Conservation (phyloP, 441 rosid species). For the Hypseocharis bilobata region DNA sequence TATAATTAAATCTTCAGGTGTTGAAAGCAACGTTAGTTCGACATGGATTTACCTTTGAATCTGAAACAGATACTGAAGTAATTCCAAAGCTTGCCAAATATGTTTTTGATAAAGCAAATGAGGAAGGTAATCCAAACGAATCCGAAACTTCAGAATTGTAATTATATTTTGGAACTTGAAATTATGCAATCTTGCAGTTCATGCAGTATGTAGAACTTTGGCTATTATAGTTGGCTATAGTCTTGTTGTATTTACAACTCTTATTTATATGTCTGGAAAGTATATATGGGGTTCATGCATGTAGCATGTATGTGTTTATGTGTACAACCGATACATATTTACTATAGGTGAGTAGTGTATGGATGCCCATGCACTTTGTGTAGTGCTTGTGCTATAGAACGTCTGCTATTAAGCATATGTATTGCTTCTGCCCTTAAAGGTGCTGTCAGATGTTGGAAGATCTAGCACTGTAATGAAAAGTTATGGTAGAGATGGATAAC, state of each 20-base stretch:
- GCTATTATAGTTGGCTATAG: not conserved
- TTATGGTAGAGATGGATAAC: not conserved
- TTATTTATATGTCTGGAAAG: too few relatives aligned
- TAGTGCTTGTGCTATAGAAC: too few relatives aligned
- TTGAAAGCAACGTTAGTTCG: slow-evolving; percentile 64
- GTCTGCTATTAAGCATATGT: too few relatives aligned
- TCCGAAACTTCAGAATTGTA: not conserved
- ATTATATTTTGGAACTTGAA: not conserved
- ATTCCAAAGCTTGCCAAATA: slow-evolving; percentile 90
- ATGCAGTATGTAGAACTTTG: not conserved
- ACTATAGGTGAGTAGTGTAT: not conserved
- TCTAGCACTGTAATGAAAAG: not conserved
- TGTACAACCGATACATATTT: too few relatives aligned
- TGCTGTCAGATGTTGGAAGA: not conserved
- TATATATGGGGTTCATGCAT: not conserved
- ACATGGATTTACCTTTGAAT: slow-evolving; percentile 75
- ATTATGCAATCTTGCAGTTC: not conserved
- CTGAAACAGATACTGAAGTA: slow-evolving; percentile 91
- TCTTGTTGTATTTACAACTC: too few relatives aligned
- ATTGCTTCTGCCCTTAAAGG: too few relatives aligned
- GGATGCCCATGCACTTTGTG: not conserved
- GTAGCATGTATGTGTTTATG: not conserved
- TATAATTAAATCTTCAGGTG: slow-evolving; percentile 35
- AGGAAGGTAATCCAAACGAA: slow-evolving; percentile 40
- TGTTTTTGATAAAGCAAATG: slow-evolving; percentile 75